Evolutionary conservation across 441 rosid genomes (phyloP), one percentile per base, ranked within the genome.

Genomic region (Melastoma candidum): DNA sequence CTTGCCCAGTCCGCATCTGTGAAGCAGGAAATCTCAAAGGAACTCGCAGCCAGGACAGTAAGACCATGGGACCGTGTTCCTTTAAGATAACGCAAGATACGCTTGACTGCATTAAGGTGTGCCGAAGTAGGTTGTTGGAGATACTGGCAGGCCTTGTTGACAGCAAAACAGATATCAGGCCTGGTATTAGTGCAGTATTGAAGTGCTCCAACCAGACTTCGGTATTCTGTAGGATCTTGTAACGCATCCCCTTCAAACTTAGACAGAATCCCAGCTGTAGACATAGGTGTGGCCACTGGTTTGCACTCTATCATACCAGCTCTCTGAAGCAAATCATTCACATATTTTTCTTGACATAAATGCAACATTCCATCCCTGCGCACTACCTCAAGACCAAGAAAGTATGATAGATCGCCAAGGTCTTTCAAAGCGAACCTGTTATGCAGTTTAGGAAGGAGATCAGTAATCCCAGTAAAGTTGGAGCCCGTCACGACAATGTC

Each of bases 131-230:
- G 48, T 4, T 12, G 36, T 10, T 45, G 25, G 12, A 0, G 4
- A 1, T n/a, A n/a, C n/a, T n/a, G n/a, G n/a, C n/a, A n/a, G n/a
- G n/a, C n/a, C n/a, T n/a, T n/a, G n/a, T n/a, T n/a, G n/a, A n/a
- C n/a, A n/a, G n/a, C n/a, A n/a, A n/a, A n/a, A n/a, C n/a, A n/a
- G n/a, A n/a, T n/a, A n/a, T n/a, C n/a, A n/a, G n/a, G n/a, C n/a
- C n/a, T n/a, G n/a, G n/a, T n/a, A n/a, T n/a, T n/a, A n/a, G 53
- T 49, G 27, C 17, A 26, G 26, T 49, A 49, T n/a, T 49, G 53
- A 3, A 49, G 26, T 1, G 53, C 53, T 4, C 22, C 29, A 49
- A 17, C 53, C 53, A 49, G 17, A 4, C 4, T 26, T 0, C 0
- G 0, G 7, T 0, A 4, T 1, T 12, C 5, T 0, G 2, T 7